phyloP scores from a whole-genome alignment of 495 filamentous ascomycete species.

The Trichocladium antarcticum region DNA sequence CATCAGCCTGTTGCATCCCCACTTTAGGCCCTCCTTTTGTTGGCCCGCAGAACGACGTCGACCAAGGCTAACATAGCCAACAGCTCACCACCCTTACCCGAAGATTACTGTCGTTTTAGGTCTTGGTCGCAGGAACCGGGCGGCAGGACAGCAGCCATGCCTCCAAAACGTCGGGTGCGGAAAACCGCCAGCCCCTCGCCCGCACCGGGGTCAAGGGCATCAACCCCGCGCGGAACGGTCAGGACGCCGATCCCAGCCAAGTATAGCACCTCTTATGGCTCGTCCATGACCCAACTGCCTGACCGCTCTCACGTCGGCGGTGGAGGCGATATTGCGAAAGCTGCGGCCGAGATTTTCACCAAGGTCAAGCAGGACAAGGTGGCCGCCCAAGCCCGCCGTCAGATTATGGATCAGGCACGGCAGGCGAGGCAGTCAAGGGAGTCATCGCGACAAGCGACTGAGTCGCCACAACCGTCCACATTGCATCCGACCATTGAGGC shows the following conservation, averaged over 20 bases:
- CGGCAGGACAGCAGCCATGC: conserved; percentile 10
- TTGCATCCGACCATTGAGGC: background rate
- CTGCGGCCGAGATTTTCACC: conserved; percentile 12
- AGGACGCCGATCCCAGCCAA: conserved; percentile 17
- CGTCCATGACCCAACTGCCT: conserved; percentile 18
- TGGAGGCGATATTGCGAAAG: conserved; percentile 10
- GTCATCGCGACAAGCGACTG: background rate
- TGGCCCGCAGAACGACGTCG: background rate
- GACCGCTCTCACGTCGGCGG: conserved; percentile 6
- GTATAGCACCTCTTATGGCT: conserved; percentile 27
- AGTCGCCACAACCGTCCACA: background rate
- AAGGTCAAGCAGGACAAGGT: conserved; percentile 13
- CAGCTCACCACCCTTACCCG: background rate
- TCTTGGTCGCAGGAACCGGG: too few relatives aligned
- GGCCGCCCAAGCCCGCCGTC: conserved; percentile 8
- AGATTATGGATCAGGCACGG: background rate
- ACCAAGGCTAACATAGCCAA: conserved; percentile 1
- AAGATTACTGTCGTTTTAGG: background rate
- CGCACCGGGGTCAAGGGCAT: background rate
- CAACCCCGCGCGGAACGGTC: background rate
- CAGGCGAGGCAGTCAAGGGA: background rate
- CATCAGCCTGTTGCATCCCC: too few relatives aligned
- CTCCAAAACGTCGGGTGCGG: conserved; percentile 10
- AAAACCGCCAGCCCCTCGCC: background rate
- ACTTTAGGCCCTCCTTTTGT: background rate